These are phyloP conservation scores for Oryza officinalis DNA, from an alignment of 176 grass and related monocot genomes.

Conservation along the genomic window DNA sequence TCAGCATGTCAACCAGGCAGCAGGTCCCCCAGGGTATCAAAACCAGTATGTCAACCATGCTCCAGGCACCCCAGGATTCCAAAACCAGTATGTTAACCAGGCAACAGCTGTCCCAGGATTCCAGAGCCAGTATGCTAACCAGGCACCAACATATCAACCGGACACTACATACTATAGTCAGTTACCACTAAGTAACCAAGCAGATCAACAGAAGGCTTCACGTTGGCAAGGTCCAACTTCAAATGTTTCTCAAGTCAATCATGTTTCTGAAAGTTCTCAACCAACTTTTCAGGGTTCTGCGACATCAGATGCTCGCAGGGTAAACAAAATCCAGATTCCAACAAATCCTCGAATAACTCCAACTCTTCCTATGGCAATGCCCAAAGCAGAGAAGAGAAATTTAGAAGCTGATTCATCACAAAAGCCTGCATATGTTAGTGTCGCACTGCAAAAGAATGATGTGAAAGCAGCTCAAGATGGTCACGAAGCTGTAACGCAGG, in stretches of 20 bases:
- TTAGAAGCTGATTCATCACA: conserved; percentile 35
- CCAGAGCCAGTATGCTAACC: conserved; percentile 38
- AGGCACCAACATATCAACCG: conserved; percentile 44
- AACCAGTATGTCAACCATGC: conserved; percentile 14
- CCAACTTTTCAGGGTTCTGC: conserved; percentile 36
- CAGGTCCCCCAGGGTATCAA: conserved; percentile 34
- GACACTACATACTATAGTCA: conserved; percentile 35
- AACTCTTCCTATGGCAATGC: conserved; percentile 40
- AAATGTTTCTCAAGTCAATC: conserved; percentile 52
- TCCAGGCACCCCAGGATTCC: neutral
- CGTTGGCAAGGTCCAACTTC: conserved; percentile 54
- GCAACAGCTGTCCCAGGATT: neutral
- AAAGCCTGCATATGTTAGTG: conserved; percentile 79
- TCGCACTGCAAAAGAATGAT: conserved; percentile 57
- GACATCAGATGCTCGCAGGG: conserved; percentile 38
- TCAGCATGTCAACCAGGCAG: conserved; percentile 26
- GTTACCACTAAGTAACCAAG: conserved; percentile 51
- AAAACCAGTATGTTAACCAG: conserved; percentile 41
- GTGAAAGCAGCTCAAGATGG: conserved; percentile 33
- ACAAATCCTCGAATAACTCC: conserved; percentile 85
- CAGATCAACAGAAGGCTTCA: conserved; percentile 54
- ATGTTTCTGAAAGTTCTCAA: conserved; percentile 43
- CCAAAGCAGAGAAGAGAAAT: conserved; percentile 50
- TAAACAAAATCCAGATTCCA: conserved; percentile 74
- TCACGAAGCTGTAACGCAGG: conserved; percentile 54